Evolutionary conservation across 768 basidiomycete species (phyloP), one percentile per base, ranked within the genome.

Genomic region (Lactarius psammicola): DNA sequence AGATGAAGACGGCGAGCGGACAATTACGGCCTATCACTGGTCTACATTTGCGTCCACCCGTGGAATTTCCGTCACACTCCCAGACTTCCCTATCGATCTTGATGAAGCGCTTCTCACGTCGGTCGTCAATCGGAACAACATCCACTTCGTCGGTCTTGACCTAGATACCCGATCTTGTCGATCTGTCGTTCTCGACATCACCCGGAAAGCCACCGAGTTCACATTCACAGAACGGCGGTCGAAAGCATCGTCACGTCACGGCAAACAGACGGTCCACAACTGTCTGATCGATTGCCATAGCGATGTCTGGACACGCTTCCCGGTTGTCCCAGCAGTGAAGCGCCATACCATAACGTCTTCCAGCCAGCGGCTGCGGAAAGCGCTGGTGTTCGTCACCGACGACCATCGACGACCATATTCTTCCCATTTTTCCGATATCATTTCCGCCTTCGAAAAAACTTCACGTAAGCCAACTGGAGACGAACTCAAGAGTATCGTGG

Each of bases 141-240:
- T 82, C 4, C 80, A 86, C 68, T 57, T 84, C 9, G 26, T 86
- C 2, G 69, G 70, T 8, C 72, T 87, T 6, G 78, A 84, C 62
- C 63, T 74, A 2, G 38, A 72, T 2, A 40, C 72, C 1, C 75
- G 71, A 0, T 63, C 68, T n/a, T 81, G 79, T 60, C 71, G 69
- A 33, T 88, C 86, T 0, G 42, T 81, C 18, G 78, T 76, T 0
- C 70, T 87, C 51, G 77, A 80, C 36, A 85, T 87, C 67, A 84
- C 83, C 5, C 80, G 80, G 59, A 84, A 82, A 64, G 74, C 78
- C 3, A 86, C 86, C 0, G 84, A 87, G 62, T 87, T 84, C 65
- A 79, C 75, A 56, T 86, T 87, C 76, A 77, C 78, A 63, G 79
- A 81, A 63, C 81, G 77, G 46, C 80, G 78, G 0, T 57, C 55